Conservation (phyloP, 2,329 filamentous ascomycete genomes). For the Cercospora citrullina region DNA sequence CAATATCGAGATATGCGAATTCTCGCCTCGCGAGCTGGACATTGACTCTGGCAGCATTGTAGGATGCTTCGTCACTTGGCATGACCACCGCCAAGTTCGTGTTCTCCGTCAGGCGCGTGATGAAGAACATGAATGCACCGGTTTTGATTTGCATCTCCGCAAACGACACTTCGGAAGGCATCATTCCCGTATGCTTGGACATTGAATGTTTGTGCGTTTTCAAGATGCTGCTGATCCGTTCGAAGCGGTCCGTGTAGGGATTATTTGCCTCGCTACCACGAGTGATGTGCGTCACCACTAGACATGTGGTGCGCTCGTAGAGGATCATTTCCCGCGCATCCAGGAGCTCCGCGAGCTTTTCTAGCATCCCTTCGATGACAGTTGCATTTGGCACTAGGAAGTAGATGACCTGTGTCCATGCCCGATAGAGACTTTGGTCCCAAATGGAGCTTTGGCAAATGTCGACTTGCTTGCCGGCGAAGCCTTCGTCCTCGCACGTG, state of each 20-base stretch:
- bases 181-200: conserved; percentile 72
- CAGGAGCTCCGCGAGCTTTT: conserved; percentile 78
- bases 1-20: conserved; percentile 65
- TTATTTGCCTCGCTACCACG: conserved; percentile 71
- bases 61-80: conserved; percentile 85
- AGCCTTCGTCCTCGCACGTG: conserved; percentile 62
- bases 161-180: conserved; percentile 80
- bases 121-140: conserved; percentile 84
- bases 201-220: conserved; percentile 93
- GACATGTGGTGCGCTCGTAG: conserved; percentile 92
- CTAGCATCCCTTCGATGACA: conserved; percentile 82
- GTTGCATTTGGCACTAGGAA: conserved; percentile 92
- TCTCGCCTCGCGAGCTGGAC: conserved; percentile 82
- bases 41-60: conserved; percentile 88
- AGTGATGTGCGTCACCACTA: conserved; percentile 92
- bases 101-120: conserved; percentile 94
- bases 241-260: conserved; percentile 88
- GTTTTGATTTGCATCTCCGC: conserved; percentile 79
- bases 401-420: conserved; percentile 97
- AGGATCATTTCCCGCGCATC: conserved; percentile 91
- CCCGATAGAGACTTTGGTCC: conserved; percentile 97
- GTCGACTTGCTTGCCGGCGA: conserved; percentile 63
- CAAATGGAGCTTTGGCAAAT: conserved; percentile 96
- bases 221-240: conserved; percentile 94
- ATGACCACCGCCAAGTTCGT: conserved; percentile 93